A percentile compares a stretch with the other conserved stretches of the same genome.
Evolutionary conservation across 352 stramenopile genomes (phyloP).

Genomic region (Globisporangium middletonii): DNA sequence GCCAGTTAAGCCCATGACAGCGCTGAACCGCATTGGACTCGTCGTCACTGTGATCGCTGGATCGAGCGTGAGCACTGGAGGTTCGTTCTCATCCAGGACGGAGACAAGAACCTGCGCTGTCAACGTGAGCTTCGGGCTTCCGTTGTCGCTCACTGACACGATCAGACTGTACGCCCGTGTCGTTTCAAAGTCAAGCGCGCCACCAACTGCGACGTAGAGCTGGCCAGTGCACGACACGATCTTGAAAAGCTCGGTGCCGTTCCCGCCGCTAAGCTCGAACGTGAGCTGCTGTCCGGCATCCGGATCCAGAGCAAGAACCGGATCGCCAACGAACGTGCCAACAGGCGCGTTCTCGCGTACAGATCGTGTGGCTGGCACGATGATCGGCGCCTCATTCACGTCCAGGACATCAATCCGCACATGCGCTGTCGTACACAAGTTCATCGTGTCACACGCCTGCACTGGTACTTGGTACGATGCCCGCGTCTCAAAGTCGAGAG

Average conservation of each 20-base stretch:
- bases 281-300: constrained; percentile 20
- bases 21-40: background rate
- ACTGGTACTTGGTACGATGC: constrained; percentile 2
- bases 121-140: constrained; percentile 20
- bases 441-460: constrained; percentile 5
- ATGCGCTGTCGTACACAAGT: background rate
- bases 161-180: constrained; percentile 11
- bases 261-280: constrained; percentile 19
- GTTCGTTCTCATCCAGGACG: constrained; percentile 40
- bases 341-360: constrained; percentile 13
- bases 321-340: constrained; percentile 17
- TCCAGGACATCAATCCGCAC: constrained; percentile 2
- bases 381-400: constrained; percentile 6
- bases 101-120: constrained; percentile 20
- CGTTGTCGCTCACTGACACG: constrained; percentile 38
- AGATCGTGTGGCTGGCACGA: background rate
- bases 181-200: constrained; percentile 38
- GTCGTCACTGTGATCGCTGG: constrained; percentile 13
- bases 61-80: constrained; percentile 22
- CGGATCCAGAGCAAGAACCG: constrained; percentile 20
- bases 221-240: constrained; percentile 47
- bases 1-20: background rate
- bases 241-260: constrained; percentile 28
- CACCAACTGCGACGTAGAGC: constrained; percentile 30
- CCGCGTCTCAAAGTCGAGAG: constrained; percentile 9